Conservation (phyloP, 106 monocot genomes). For the Hemerocallis citrina region DNA sequence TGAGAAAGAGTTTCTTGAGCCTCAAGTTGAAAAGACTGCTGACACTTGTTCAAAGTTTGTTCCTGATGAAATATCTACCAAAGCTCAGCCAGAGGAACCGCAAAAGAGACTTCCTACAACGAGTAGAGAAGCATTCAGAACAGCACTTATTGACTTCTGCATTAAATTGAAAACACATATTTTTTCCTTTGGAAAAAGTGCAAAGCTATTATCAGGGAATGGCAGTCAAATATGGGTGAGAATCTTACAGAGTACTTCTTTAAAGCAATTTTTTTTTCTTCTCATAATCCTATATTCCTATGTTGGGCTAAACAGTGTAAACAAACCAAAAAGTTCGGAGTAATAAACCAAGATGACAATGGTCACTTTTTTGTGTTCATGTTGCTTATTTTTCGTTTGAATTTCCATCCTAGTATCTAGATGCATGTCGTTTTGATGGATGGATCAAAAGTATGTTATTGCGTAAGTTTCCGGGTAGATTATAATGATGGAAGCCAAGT, state of each 20-base stretch:
- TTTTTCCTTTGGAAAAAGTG: slow-evolving; percentile 37
- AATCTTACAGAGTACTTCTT: background rate
- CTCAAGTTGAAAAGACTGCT: slow-evolving; percentile 41
- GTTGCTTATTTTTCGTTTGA: too few species aligned
- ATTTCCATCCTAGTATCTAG: too few species aligned
- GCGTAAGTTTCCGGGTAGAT: too few species aligned
- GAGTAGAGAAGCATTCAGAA: slow-evolving; percentile 41
- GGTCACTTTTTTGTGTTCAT: too few species aligned
- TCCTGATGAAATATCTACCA: slow-evolving; percentile 21
- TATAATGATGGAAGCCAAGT: too few species aligned
- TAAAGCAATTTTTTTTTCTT: background rate
- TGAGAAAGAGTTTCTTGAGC: slow-evolving; percentile 63
- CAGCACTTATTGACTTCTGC: slow-evolving; percentile 34
- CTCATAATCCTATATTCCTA: background rate
- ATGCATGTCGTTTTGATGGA: too few species aligned
- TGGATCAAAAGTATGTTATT: too few species aligned
- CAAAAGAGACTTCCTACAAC: slow-evolving; percentile 21
- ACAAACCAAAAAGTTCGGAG: background rate
- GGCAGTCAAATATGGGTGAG: slow-evolving; percentile 57
- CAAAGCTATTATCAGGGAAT: slow-evolving; percentile 18
- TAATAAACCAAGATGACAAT: background rate
- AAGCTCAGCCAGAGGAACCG: slow-evolving; percentile 15
- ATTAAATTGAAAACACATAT: slow-evolving; percentile 36
- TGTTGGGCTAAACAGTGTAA: background rate
- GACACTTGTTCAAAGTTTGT: background rate